Conservation (phyloP, 495 filamentous ascomycete genomes). For the Aspergillus nidulans region DNA sequence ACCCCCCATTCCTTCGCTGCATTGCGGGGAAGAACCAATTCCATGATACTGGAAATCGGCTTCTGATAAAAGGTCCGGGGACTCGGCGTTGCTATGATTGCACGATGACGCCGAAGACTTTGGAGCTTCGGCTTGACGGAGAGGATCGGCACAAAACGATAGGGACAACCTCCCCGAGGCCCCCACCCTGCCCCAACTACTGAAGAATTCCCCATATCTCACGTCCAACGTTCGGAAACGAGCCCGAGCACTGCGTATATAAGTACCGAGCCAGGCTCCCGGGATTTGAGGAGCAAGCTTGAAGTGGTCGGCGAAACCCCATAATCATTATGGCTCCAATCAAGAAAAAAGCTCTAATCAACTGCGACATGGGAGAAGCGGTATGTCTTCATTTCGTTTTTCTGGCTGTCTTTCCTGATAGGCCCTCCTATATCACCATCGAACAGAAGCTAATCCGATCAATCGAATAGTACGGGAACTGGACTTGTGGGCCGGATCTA, state of each 20-base stretch:
- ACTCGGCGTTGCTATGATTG: constrained; percentile 2
- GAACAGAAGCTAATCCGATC: background rate
- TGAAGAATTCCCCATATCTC: background rate
- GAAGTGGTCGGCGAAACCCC: background rate
- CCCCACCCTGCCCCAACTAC: background rate
- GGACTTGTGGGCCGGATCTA: constrained; percentile 47
- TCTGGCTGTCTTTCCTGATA: background rate
- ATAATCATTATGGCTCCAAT: constrained; percentile 35
- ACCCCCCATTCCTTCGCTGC: background rate
- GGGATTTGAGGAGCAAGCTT: background rate
- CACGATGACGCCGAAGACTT: constrained; percentile 7
- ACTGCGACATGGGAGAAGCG: constrained; percentile 50
- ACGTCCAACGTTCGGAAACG: background rate
- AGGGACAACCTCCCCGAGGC: background rate
- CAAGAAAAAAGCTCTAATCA: constrained; percentile 47
- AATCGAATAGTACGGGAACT: constrained; percentile 38
- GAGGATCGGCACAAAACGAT: background rate
- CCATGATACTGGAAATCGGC: background rate
- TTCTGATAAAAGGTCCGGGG: background rate
- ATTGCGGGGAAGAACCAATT: background rate
- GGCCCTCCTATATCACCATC: background rate
- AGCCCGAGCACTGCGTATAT: background rate
- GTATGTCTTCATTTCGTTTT: constrained; percentile 9
- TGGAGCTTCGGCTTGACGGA: constrained; percentile 1
- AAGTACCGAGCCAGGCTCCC: background rate